Evolutionary conservation across 371 early-diverging fungal genomes (phyloP), one percentile per base, ranked within the genome.

Genomic region (Fennellomyces sp.): DNA sequence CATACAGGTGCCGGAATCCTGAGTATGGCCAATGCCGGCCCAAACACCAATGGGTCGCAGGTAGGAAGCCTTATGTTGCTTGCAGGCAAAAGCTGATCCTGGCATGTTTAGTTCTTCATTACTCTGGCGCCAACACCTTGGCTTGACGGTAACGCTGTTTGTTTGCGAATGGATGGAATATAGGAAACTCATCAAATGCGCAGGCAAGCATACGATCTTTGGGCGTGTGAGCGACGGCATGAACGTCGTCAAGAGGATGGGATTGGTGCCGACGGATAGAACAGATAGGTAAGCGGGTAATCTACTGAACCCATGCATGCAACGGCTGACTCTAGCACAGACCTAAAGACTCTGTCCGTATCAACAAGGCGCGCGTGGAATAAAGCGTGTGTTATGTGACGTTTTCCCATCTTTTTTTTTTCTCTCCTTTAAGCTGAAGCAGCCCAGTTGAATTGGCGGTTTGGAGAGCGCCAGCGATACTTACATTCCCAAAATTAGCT

Each of bases 21-120:
- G 12, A 86, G 86, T 65, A 95, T 95, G 95, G 95, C 95, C 21
- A 95, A 95, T 72, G 60, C 87, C 39, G 95, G 95, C 7, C 86
- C 86, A 45, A 86, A 93, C 62, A 91, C 93, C 5, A 94, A 94
- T 65, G 91, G 93, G 45, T 90, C 94, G 69, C 88, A 88, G 68
- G 87, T 83, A 75, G 65, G 64, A 15, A 7, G n/a, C 15, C 48
- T 17, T 5, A 47, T 35, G 13, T 35, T 31, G 28, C n/a, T 23
- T 42, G 28, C 15, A 13, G 15, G 23, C 2, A 3, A 28, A 15
- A 13, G 21, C 4, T 33, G 13, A 4, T 13, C 25, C 26, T 42
- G 56, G 33, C 5, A 27, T 28, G 19, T 41, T 15, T 35, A 88
- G 83, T 87, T 89, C 57, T 87, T 87, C 48, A 86, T 87, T 30